Conservation (phyloP, 768 basidiomycete species). For the Suillus variegatus region DNA sequence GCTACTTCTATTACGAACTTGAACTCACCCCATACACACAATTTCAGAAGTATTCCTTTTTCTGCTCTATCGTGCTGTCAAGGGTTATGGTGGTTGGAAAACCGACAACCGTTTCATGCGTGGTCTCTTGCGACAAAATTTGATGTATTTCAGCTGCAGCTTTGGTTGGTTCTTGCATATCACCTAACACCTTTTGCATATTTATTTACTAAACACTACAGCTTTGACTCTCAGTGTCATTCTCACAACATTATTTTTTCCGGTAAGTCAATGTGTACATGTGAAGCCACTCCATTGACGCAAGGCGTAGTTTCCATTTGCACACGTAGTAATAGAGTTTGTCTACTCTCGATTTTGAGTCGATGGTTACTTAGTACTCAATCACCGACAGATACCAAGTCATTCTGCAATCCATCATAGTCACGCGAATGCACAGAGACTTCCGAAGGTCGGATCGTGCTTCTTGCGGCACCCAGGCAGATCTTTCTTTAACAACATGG, state of each 20-base stretch:
- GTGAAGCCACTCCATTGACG: neutral
- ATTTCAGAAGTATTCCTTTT: neutral
- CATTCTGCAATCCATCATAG: neutral
- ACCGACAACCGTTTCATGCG: neutral
- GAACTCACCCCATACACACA: neutral
- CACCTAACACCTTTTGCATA: neutral
- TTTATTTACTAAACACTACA: neutral
- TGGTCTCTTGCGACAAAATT: neutral
- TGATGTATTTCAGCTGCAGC: neutral
- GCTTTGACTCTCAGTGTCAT: neutral
- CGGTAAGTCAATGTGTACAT: neutral
- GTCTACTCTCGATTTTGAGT: neutral
- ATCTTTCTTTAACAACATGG: neutral
- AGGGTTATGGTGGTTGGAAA: neutral
- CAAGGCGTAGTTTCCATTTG: neutral
- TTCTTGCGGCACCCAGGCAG: neutral
- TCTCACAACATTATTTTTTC: neutral
- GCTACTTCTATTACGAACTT: neutral
- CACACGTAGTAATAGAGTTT: neutral
- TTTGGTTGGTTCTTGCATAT: neutral
- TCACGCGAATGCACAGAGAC: neutral
- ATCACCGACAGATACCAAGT: neutral
- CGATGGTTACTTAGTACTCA: neutral
- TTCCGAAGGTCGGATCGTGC: neutral
- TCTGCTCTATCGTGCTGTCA: neutral